Base-by-base conservation (phyloP, 805 yeast genomes). In the Metschnikowia borealis region DNA sequence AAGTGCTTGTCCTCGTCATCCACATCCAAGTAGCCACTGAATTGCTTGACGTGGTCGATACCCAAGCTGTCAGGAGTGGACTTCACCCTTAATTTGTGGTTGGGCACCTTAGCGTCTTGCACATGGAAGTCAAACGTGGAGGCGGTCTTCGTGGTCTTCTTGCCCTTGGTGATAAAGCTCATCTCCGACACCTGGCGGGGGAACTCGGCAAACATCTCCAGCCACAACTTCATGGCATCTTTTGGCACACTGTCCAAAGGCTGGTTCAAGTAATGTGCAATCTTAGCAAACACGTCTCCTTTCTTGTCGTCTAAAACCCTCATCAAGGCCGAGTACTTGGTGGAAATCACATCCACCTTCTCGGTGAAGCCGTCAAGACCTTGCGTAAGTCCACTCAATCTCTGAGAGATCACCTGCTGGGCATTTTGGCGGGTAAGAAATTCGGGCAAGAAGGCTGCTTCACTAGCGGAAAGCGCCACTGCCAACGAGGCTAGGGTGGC, bases 1-100 rank as follows among this genome's bases (percentile, higher is more conserved):
- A 91, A 84, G 68, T 88, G 95, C 71, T 90, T 91, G 57, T 89
- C 97, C 58, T 84, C 89, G 46, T 82, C 85, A 52, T 76, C 81
- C 46, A 87, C 82, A 67, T 89, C 96, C 64, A 89, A 80, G 68
- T 89, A 89, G 48, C 97, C 97, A 35, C 91, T 77, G 65, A 80
- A 84, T 68, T 89, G 96, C 63, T 85, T 82, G 45, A 89, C 96
- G 5, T 76, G 68, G 70, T 92, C 97, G 50, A 91, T 71, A 15
- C 95, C 96, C 57, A 91, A 78, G 10, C 49, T 52, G 14, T 50
- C 57, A 11, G 61, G 59, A 23, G 60, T 56, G 38, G 59, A 48
- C 51, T 58, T 58, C 52, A 56, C 56, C 20, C 62, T 46, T 53
- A 58, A 53, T 47, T 50, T 40, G 52, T 58, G 62, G 63, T 75